Base-by-base conservation (phyloP, 352 stramenopile species). In the Pythium utonaiense region DNA sequence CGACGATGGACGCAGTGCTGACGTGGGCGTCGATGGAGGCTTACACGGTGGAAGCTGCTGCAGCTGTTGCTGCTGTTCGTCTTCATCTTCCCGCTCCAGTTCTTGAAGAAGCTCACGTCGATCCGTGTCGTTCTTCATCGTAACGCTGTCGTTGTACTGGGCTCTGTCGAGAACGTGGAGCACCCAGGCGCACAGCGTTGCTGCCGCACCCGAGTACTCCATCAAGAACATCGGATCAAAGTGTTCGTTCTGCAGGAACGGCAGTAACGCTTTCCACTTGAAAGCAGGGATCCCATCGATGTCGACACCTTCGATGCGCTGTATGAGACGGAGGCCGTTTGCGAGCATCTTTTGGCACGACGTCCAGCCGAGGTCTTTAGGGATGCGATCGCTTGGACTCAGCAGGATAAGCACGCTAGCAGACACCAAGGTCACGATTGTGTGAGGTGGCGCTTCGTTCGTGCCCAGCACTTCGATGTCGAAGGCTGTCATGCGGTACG, bases 261-360 rank as follows among this genome's bases (percentile, higher is more conserved):
- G 83, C 0, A 77, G 50, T 31, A 93, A 63, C 17, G 83, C 83
- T 57, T 87, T 82, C 77, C 80, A 88, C 65, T 92, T 92, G 60
- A 92, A 92, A 12, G 62, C 49, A 7, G 73, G 78, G 3, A 86
- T 73, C 13, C 45, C 52, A 17, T 55, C 63, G 4, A 81, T 71
- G n/a, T 78, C 68, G 14, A 86, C 71, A 9, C 10, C 28, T 13
- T 71, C 59, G 21, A 91, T 61, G 6, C 76, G 70, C 22, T 86
- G 70, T 17, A 93, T 64, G 1, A 93, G 64, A 14, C 68, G 65
- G 31, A 61, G 60, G 4, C 80, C 77, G n/a, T 75, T 72, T 2
- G 53, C 53, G 16, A 93, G 69, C 71, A 90, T 88, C 61, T 84
- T 88, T 30, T 77, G 70, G 24, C 73, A 79, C 48, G 83, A 89